These are phyloP conservation scores for Trichocomaceae sp. DNA, from an alignment of 2,329 filamentous ascomycete genomes.

Conservation along the genomic window DNA sequence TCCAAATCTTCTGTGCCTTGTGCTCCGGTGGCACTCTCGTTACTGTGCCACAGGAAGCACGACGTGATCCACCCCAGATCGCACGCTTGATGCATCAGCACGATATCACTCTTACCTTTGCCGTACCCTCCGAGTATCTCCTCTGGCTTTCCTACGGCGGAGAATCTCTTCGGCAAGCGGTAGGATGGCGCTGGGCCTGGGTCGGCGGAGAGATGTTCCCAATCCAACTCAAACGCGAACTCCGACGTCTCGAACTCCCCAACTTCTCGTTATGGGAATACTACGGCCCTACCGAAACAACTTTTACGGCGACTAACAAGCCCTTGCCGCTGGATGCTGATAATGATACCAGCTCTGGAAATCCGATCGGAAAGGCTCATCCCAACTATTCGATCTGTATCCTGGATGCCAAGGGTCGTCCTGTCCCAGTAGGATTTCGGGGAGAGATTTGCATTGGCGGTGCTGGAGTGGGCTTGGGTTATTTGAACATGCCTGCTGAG, in stretches of 20 bases:
- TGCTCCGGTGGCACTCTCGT: slow-evolving; percentile 15
- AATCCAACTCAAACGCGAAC: not conserved
- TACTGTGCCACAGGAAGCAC: slow-evolving; percentile 9
- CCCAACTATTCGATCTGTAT: slow-evolving; percentile 36
- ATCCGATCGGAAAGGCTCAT: slow-evolving; percentile 20
- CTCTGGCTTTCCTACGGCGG: slow-evolving; percentile 13
- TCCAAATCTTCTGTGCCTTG: slow-evolving; percentile 17
- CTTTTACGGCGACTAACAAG: not conserved
- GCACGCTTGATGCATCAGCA: slow-evolving; percentile 13
- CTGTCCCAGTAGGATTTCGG: slow-evolving; percentile 30
- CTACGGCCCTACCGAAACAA: slow-evolving; percentile 16
- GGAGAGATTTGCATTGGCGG: slow-evolving; percentile 37
- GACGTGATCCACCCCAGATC: slow-evolving; percentile 6
- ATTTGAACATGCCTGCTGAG: slow-evolving; percentile 14
- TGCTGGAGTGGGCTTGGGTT: slow-evolving; percentile 17
- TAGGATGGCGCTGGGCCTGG: slow-evolving; percentile 2
- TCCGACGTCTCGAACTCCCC: slow-evolving; percentile 10
- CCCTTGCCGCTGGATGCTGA: not conserved
- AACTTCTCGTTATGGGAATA: slow-evolving; percentile 11
- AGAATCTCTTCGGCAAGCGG: not conserved
- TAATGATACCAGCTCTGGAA: not conserved
- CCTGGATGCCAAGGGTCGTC: slow-evolving; percentile 32
- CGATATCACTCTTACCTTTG: slow-evolving; percentile 15
- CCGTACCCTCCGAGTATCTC: slow-evolving; percentile 19
- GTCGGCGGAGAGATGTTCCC: slow-evolving; percentile 5